phyloP scores from a whole-genome alignment of 495 filamentous ascomycete genomes.

The Coniosporium apollinis region DNA sequence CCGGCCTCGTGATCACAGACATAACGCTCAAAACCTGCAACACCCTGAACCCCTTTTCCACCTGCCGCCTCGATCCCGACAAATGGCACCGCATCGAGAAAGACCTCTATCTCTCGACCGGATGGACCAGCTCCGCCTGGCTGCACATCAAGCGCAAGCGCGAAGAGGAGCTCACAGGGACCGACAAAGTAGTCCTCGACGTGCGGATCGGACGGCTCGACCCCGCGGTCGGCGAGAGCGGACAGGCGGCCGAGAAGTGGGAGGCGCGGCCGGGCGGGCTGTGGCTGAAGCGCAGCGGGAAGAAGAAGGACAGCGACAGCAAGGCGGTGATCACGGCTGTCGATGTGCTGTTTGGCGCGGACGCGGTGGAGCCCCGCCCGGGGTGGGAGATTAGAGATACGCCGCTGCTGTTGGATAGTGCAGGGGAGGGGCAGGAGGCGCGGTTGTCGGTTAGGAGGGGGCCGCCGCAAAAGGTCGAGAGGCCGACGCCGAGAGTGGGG shows the following conservation, averaged over 20 bases:
- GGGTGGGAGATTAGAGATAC: slow-evolving; percentile 66
- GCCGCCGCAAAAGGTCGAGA: slow-evolving; percentile 35
- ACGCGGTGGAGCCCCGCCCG: slow-evolving; percentile 74
- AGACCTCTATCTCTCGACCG: slow-evolving; percentile 65
- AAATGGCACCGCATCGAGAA: slow-evolving; percentile 80
- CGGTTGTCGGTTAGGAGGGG: slow-evolving; percentile 66
- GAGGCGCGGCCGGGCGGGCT: slow-evolving; percentile 63
- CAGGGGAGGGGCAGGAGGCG: slow-evolving; percentile 43
- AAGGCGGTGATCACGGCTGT: slow-evolving; percentile 62
- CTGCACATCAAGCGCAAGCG: slow-evolving; percentile 72
- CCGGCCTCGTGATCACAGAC: slow-evolving; percentile 55
- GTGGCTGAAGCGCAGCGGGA: slow-evolving; percentile 71
- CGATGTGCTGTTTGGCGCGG: slow-evolving; percentile 83
- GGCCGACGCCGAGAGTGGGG: slow-evolving; percentile 54
- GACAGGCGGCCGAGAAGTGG: slow-evolving; percentile 50
- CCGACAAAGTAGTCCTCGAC: slow-evolving; percentile 72
- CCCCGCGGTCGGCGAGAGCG: slow-evolving; percentile 43
- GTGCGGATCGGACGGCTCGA: slow-evolving; percentile 63
- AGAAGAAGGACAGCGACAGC: slow-evolving; percentile 62
- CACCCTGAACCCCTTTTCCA: slow-evolving; percentile 53
- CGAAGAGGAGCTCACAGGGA: slow-evolving; percentile 61
- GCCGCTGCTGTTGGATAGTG: slow-evolving; percentile 46
- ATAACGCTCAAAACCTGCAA: slow-evolving; percentile 70
- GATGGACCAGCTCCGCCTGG: slow-evolving; percentile 64
- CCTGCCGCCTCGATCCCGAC: slow-evolving; percentile 59